These are phyloP conservation scores for Kwoniella dendrophila DNA, from an alignment of 768 basidiomycete species.

Conservation along the genomic window DNA sequence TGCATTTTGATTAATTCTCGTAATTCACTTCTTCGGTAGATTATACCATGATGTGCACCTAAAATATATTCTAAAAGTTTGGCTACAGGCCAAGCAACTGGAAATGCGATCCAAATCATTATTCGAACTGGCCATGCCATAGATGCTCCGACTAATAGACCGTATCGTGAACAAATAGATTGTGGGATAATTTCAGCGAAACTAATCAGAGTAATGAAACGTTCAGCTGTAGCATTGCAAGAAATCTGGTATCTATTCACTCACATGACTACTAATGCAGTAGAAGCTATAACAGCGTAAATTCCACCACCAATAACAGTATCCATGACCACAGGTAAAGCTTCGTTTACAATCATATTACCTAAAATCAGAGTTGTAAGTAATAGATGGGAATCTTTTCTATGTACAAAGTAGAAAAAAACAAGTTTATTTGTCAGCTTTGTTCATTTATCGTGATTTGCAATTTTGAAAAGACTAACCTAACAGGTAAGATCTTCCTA, in stretches of 20 bases:
- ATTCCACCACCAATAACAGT: constrained; percentile 77
- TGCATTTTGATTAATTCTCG: constrained; percentile 92
- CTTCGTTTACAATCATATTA: constrained; percentile 86
- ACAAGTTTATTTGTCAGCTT: constrained; percentile 71
- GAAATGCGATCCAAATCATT: constrained; percentile 71
- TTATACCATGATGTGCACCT: constrained; percentile 85
- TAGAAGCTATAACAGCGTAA: constrained; percentile 76
- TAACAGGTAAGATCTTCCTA: constrained; percentile 80
- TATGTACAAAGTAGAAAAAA: constrained; percentile 5
- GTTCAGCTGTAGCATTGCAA: constrained; percentile 4
- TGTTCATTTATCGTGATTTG: constrained; percentile 59
- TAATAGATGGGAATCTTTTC: constrained; percentile 42
- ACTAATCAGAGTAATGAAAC: constrained; percentile 58
- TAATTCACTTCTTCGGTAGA: constrained; percentile 78
- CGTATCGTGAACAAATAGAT: constrained; percentile 86
- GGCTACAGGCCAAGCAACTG: constrained; percentile 79
- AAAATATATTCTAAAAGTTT: constrained; percentile 76
- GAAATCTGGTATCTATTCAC: constrained; percentile 51
- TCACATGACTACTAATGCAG: constrained; percentile 83
- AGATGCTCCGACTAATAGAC: constrained; percentile 82
- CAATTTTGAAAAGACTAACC: constrained; percentile 56
- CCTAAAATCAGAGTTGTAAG: constrained; percentile 60
- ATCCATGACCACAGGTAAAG: constrained; percentile 73
- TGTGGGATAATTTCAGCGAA: constrained; percentile 92
- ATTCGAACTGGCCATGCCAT: constrained; percentile 72